Evolutionary conservation across 1,284 basidiomycete genomes (phyloP).

Genomic region (Puccinia novopanici): DNA sequence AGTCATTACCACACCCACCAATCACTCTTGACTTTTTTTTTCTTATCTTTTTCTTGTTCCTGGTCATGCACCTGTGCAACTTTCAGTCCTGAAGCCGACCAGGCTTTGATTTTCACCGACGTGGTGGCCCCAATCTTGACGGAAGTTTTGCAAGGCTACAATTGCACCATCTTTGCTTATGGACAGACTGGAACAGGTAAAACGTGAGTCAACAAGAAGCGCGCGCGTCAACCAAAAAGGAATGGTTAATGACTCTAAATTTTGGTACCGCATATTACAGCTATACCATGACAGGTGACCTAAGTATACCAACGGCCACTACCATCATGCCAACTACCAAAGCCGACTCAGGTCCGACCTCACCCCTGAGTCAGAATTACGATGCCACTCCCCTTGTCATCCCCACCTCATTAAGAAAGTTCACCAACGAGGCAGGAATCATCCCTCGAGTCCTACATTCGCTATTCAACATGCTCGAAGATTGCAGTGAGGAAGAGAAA

Average conservation of each 20-base stretch:
- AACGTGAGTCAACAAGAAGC: constrained; percentile 62
- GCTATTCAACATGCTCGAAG: constrained; percentile 83
- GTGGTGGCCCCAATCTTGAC: constrained; percentile 90
- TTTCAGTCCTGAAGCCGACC: constrained; percentile 95
- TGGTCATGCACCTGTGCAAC: constrained; percentile 59
- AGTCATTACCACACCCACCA: background rate
- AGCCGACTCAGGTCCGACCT: background rate
- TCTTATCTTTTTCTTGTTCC: background rate
- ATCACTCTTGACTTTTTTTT: background rate
- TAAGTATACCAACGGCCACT: constrained; percentile 51
- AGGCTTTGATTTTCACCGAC: constrained; percentile 88
- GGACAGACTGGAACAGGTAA: constrained; percentile 99
- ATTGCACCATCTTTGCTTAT: constrained; percentile 97
- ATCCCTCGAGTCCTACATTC: constrained; percentile 94
- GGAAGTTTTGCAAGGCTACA: constrained; percentile 91
- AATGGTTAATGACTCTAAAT: background rate
- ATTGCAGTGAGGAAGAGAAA: constrained; percentile 50
- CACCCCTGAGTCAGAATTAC: constrained; percentile 64
- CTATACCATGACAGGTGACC: constrained; percentile 51
- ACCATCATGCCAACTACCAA: constrained; percentile 51
- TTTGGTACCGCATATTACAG: constrained; percentile 11
- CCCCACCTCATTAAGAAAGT: constrained; percentile 69
- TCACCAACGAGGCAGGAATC: constrained; percentile 87
- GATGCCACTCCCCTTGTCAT: constrained; percentile 54
- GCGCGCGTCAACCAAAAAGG: background rate